These are phyloP conservation scores for Fraxinus angustifolia DNA, from an alignment of 305 asterid species.

Conservation along the genomic window DNA sequence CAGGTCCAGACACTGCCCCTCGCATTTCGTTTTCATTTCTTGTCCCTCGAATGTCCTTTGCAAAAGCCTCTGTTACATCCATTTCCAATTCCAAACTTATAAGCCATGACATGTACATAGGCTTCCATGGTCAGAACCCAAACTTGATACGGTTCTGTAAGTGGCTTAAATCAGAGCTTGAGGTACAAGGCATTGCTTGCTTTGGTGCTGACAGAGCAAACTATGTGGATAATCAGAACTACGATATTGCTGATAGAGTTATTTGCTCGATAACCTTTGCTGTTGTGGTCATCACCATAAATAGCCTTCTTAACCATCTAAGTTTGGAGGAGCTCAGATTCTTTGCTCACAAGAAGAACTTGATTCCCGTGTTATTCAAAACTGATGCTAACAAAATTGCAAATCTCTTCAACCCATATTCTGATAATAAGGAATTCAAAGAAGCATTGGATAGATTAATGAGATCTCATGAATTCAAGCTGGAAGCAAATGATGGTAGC, in stretches of 20 bases:
- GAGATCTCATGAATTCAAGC: constrained; percentile 48
- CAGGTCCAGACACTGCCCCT: constrained; percentile 48
- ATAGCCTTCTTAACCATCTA: constrained; percentile 36
- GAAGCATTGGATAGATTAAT: constrained; percentile 66
- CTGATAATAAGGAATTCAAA: constrained; percentile 54
- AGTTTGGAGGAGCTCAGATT: constrained; percentile 76
- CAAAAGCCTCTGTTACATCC: constrained; percentile 37
- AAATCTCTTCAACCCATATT: constrained; percentile 30
- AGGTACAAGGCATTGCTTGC: constrained; percentile 50
- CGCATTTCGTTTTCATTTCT: constrained; percentile 80
- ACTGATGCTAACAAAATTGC: constrained; percentile 25
- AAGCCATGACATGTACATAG: constrained; percentile 47
- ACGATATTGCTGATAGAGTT: constrained; percentile 48
- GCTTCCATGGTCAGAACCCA: constrained; percentile 45
- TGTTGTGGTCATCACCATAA: constrained; percentile 34
- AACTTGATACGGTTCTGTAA: constrained; percentile 42
- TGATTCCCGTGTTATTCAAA: constrained; percentile 51
- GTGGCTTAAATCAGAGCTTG: constrained; percentile 50
- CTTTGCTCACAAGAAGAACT: constrained; percentile 82
- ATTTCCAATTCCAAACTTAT: constrained; percentile 42
- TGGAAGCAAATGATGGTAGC: constrained; percentile 62
- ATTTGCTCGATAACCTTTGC: constrained; percentile 45
- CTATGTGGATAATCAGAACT: constrained; percentile 42
- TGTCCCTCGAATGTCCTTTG: constrained; percentile 42
- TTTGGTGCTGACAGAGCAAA: constrained; percentile 48